Conservation (phyloP, 768 basidiomycete species). For the Trametes punicea region DNA sequence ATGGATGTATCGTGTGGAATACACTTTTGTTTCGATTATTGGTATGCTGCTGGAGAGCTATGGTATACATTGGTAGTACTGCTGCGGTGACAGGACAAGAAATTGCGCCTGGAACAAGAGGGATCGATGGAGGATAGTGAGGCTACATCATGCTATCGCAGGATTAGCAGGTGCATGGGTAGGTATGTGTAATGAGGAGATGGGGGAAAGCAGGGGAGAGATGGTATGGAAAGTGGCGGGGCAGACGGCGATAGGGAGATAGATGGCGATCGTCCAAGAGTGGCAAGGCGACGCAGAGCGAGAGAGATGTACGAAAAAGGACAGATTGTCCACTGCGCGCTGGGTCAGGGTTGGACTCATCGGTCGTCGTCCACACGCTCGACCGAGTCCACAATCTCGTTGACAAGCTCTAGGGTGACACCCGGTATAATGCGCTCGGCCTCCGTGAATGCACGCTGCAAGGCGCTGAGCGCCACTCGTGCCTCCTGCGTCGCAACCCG, state of each 20-base stretch:
- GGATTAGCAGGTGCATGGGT: conserved; percentile 19
- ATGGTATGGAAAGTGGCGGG: background rate
- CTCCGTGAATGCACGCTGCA: conserved; percentile 91
- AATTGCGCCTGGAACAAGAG: conserved; percentile 10
- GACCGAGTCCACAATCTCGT: conserved; percentile 91
- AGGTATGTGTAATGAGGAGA: conserved; percentile 17
- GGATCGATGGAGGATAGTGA: background rate
- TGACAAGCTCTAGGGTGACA: conserved; percentile 86
- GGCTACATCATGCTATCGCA: conserved; percentile 20
- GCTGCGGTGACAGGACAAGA: conserved; percentile 18
- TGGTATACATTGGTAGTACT: conserved; percentile 29
- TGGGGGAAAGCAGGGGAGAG: background rate
- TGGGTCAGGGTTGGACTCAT: conserved; percentile 28
- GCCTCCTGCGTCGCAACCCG: conserved; percentile 93
- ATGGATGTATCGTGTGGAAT: conserved; percentile 11
- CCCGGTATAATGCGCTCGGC: conserved; percentile 96
- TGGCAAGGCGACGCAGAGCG: background rate
- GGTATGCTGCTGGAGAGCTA: conserved; percentile 23
- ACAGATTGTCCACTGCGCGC: conserved; percentile 9
- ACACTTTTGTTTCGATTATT: conserved; percentile 21
- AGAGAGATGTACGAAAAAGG: conserved; percentile 3
- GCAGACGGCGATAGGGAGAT: background rate
- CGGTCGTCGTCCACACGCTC: conserved; percentile 83
- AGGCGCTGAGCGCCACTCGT: conserved; percentile 74
- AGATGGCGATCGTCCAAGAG: conserved; percentile 8